Conservation (phyloP, 441 rosid species). For the Croton laevigatus region DNA sequence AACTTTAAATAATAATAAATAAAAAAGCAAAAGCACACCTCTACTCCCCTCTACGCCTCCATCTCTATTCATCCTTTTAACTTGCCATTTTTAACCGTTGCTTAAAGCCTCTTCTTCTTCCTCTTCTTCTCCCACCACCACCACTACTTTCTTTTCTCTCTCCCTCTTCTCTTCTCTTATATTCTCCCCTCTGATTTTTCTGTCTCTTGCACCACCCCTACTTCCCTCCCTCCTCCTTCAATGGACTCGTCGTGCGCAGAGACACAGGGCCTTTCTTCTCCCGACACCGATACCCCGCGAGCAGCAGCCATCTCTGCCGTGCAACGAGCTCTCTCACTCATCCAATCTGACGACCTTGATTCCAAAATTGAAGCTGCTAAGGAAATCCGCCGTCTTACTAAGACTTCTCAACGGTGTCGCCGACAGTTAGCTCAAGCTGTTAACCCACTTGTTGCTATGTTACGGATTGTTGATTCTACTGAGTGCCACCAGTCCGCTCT, state of each 20-base stretch:
- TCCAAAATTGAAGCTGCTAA: slow-evolving; percentile 69
- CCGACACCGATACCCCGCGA: slow-evolving; percentile 44
- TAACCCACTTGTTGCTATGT: slow-evolving; percentile 77
- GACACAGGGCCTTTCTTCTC: slow-evolving; percentile 31
- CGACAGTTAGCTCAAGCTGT: slow-evolving; percentile 67
- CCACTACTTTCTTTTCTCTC: neutral
- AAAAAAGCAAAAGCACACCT: neutral
- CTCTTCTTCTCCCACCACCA: slow-evolving; percentile 5
- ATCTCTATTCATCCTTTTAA: neutral
- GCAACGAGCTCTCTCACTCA: slow-evolving; percentile 44
- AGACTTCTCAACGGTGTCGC: slow-evolving; percentile 79
- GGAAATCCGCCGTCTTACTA: slow-evolving; percentile 90
- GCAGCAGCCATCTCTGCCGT: slow-evolving; percentile 34
- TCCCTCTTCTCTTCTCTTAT: slow-evolving; percentile 10
- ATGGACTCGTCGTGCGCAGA: slow-evolving; percentile 32
- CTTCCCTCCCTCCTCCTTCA: neutral
- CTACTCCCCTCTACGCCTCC: neutral
- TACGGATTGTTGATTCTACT: slow-evolving; percentile 37
- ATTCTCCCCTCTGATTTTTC: slow-evolving; percentile 9
- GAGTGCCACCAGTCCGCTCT: slow-evolving; percentile 64
- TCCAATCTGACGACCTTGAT: slow-evolving; percentile 47
- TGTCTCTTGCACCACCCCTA: neutral
- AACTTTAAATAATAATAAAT: neutral
- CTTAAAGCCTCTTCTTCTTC: slow-evolving; percentile 35
- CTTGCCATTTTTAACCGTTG: slow-evolving; percentile 37